These are phyloP conservation scores for Triangularia verruculosa DNA, from an alignment of 2,329 filamentous ascomycete species.

Conservation along the genomic window DNA sequence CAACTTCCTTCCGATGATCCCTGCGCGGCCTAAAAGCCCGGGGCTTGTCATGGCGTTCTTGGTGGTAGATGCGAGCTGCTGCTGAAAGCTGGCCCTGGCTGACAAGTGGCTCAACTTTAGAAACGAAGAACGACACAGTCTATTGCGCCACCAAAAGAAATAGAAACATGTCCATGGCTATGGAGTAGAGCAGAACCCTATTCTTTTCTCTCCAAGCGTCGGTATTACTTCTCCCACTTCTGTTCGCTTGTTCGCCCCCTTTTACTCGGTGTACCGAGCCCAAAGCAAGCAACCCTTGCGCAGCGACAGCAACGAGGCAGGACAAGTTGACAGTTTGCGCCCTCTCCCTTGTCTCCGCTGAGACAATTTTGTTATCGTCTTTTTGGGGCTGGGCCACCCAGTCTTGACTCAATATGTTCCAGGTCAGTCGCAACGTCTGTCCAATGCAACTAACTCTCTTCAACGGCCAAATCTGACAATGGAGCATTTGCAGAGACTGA, in stretches of 20 bases:
- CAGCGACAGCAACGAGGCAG: not conserved
- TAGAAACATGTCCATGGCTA: not conserved
- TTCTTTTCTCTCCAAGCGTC: not conserved
- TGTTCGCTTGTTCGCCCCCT: not conserved
- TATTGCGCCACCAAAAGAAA: not conserved
- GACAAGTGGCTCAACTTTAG: conserved; percentile 12
- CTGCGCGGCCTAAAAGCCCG: not conserved
- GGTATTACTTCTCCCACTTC: not conserved
- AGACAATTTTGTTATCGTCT: not conserved
- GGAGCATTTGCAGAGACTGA: conserved; percentile 60
- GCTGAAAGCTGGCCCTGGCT: conserved; percentile 5
- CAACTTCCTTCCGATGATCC: not conserved
- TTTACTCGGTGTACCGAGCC: not conserved
- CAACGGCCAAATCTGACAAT: conserved; percentile 9
- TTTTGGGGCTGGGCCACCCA: not conserved
- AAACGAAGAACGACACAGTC: conserved; percentile 1
- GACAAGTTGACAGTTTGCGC: not conserved
- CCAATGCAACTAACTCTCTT: not conserved
- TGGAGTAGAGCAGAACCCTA: not conserved
- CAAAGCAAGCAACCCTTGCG: not conserved
- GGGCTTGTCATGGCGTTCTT: not conserved
- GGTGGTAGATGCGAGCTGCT: not conserved
- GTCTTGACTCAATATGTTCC: conserved; percentile 30
- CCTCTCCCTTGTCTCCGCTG: not conserved
- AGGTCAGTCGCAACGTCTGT: conserved; percentile 23